Percentiles rank a stretch among this genome's conserved stretches.
These are phyloP conservation scores for Trichophyton verrucosum DNA, from an alignment of 2,329 filamentous ascomycete species.

Conservation along the genomic window DNA sequence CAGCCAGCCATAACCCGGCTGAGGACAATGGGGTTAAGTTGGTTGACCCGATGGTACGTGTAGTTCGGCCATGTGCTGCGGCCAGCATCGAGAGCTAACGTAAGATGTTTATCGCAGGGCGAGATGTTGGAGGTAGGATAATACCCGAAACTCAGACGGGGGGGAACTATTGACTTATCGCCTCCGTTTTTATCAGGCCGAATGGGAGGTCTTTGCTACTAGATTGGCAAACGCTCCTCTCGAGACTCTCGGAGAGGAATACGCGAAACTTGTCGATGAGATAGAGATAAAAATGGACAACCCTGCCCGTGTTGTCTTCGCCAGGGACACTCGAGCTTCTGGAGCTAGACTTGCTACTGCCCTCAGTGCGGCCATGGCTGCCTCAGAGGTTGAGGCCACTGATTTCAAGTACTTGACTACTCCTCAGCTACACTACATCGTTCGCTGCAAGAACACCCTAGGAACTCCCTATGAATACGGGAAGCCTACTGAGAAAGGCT, in stretches of 20 bases:
- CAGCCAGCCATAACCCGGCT: conserved; percentile 82
- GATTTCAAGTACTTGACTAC: conserved; percentile 91
- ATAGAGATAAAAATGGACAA: conserved; percentile 61
- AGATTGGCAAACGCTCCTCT: conserved; percentile 71
- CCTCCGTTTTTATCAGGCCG: conserved; percentile 38
- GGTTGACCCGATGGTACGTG: conserved; percentile 70
- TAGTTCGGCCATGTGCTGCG: conserved; percentile 2
- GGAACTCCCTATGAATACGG: conserved; percentile 80
- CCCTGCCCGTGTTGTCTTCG: conserved; percentile 72
- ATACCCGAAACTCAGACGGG: conserved; percentile 8
- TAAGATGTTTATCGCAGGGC: conserved; percentile 39
- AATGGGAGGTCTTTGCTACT: conserved; percentile 86
- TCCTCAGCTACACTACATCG: conserved; percentile 94
- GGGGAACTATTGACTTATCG: conserved; percentile 5
- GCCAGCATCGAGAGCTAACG: conserved; percentile 10
- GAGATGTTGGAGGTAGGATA: conserved; percentile 78
- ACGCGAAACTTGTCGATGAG: conserved; percentile 60
- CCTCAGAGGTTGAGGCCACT: conserved; percentile 58
- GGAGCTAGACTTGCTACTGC: conserved; percentile 71
- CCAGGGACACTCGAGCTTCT: conserved; percentile 84
- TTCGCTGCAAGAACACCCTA: conserved; percentile 85
- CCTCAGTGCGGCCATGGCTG: conserved; percentile 65
- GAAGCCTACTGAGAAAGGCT: conserved; percentile 75
- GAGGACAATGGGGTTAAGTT: conserved; percentile 89
- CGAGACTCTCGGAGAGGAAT: conserved; percentile 64